Evolutionary conservation across 495 filamentous ascomycete genomes (phyloP).

Genomic region (Cercophora samala): DNA sequence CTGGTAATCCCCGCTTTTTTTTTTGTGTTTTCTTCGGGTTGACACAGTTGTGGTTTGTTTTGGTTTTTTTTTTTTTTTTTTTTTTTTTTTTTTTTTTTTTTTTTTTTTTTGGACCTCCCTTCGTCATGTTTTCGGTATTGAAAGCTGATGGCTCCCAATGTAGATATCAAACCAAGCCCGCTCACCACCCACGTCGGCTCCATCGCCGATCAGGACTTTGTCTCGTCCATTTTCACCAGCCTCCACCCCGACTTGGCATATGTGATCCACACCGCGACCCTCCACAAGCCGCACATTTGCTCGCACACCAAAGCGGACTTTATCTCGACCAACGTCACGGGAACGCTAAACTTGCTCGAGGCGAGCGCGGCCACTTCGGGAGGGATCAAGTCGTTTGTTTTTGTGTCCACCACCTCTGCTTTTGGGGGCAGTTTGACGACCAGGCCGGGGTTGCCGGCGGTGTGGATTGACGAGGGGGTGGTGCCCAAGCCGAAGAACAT

Average conservation of each 20-base stretch:
- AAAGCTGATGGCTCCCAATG: not conserved
- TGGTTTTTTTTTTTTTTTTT: too few species aligned
- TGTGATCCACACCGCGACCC: constrained; percentile 34
- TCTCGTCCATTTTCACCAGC: constrained; percentile 23
- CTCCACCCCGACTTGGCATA: constrained; percentile 12
- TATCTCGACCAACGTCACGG: constrained; percentile 28
- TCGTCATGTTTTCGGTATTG: not conserved
- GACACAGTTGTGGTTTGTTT: too few species aligned
- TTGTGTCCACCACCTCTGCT: constrained; percentile 32
- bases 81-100: too few species aligned
- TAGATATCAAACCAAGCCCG: constrained; percentile 26
- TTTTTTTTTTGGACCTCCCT: not conserved
- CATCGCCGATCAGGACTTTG: constrained; percentile 21
- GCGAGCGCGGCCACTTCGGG: not conserved
- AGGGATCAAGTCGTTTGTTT: constrained; percentile 27
- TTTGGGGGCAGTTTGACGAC: constrained; percentile 30
- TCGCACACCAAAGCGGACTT: constrained; percentile 30
- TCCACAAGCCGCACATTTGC: constrained; percentile 34
- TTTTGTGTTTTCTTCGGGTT: too few species aligned
- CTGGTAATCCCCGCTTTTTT: too few species aligned
- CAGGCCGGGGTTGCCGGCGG: constrained; percentile 16
- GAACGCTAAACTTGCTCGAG: constrained; percentile 27
- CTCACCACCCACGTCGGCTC: constrained; percentile 26
- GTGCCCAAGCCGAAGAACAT: constrained; percentile 30
- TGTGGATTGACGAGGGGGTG: constrained; percentile 31